Conservation (phyloP, 805 yeast species). For the Saccharomyces kudriavzevii region DNA sequence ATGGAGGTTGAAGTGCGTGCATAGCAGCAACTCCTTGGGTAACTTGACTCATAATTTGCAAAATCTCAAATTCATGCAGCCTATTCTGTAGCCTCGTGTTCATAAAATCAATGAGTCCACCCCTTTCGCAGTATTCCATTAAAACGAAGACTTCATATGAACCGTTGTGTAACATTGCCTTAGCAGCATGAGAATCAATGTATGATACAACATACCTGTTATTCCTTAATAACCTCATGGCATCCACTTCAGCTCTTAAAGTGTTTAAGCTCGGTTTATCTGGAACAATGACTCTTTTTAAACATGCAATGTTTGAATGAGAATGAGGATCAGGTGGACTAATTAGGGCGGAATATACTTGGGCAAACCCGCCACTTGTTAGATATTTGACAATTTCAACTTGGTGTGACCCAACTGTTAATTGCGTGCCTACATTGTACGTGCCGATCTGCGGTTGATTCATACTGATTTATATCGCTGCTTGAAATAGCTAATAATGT, state of each 20-base stretch:
- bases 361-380: slow-evolving; percentile 93
- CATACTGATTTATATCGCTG: slow-evolving; percentile 12
- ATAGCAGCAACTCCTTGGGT: slow-evolving; percentile 70
- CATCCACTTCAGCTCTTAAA: slow-evolving; percentile 91
- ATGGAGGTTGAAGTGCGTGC: slow-evolving; percentile 64
- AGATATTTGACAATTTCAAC: slow-evolving; percentile 63
- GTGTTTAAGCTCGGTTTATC: slow-evolving; percentile 75
- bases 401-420: slow-evolving; percentile 78
- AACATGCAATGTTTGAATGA: slow-evolving; percentile 57
- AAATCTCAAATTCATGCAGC: slow-evolving; percentile 58
- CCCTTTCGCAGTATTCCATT: slow-evolving; percentile 72
- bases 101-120: slow-evolving; percentile 75
- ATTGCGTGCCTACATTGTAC: slow-evolving; percentile 64
- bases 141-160: slow-evolving; percentile 67
- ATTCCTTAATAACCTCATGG: slow-evolving; percentile 84
- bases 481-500: not conserved
- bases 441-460: slow-evolving; percentile 51
- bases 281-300: slow-evolving; percentile 93
- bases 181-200: slow-evolving; percentile 90
- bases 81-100: slow-evolving; percentile 60
- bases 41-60: slow-evolving; percentile 60
- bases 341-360: slow-evolving; percentile 74
- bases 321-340: slow-evolving; percentile 47
- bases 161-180: slow-evolving; percentile 44
- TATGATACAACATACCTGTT: slow-evolving; percentile 76